phyloP scores from a whole-genome alignment of 2,329 filamentous ascomycete genomes.

The Colletotrichum acutatum region DNA sequence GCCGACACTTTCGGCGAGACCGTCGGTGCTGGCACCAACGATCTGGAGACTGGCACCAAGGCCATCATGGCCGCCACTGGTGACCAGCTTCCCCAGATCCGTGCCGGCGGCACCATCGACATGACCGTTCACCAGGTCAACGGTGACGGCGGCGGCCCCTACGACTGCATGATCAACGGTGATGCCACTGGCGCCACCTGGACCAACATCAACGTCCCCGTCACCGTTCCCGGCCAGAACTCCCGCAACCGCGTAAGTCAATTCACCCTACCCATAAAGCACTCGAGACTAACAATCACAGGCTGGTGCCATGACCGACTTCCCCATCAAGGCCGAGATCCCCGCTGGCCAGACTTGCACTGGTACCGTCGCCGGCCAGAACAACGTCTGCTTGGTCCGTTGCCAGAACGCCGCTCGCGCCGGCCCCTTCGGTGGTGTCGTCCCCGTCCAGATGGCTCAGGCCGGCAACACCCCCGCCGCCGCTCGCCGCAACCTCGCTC shows the following conservation, averaged over 20 bases:
- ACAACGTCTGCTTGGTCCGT: constrained; percentile 67
- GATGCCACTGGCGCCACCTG: constrained; percentile 63
- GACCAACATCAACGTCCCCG: constrained; percentile 60
- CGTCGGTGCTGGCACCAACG: constrained; percentile 64
- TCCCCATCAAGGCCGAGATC: constrained; percentile 62
- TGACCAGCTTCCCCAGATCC: constrained; percentile 67
- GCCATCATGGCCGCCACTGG: constrained; percentile 69
- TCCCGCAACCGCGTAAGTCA: constrained; percentile 53
- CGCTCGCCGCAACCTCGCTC: constrained; percentile 34
- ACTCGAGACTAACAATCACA: constrained; percentile 35
- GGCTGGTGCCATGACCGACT: constrained; percentile 50
- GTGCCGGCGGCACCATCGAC: constrained; percentile 63
- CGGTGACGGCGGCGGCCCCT: constrained; percentile 49
- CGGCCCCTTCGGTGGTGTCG: constrained; percentile 64
- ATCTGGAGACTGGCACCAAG: constrained; percentile 65
- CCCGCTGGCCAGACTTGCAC: constrained; percentile 63
- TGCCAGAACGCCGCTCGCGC: constrained; percentile 66
- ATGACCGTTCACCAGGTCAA: constrained; percentile 59
- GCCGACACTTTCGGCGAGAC: constrained; percentile 69
- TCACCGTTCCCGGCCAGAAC: constrained; percentile 61
- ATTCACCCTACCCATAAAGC: background rate
- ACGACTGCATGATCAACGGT: constrained; percentile 67
- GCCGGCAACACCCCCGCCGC: constrained; percentile 29
- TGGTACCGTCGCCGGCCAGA: constrained; percentile 65
- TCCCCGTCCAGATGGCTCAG: constrained; percentile 40